A percentile compares a stretch with the other conserved stretches of the same genome.
phyloP scores from a whole-genome alignment of 345 rosid species.

The Anastatica hierochuntica region DNA sequence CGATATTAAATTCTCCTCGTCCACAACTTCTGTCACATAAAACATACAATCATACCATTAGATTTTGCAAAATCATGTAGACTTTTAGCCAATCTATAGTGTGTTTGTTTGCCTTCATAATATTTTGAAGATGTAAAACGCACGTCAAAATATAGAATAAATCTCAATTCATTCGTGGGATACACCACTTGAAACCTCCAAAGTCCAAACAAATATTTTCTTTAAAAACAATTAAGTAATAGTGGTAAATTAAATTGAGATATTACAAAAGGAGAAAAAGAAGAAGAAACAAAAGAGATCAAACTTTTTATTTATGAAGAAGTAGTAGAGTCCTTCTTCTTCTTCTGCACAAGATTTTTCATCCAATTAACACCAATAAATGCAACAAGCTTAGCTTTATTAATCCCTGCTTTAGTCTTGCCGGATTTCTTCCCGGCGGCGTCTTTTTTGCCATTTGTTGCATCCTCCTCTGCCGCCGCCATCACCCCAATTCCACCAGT shows the following conservation, averaged over 20 bases:
- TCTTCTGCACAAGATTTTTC: constrained; percentile 39
- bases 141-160: background rate
- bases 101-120: too few relatives aligned
- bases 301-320: background rate
- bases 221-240: background rate
- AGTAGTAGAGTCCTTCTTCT: constrained; percentile 30
- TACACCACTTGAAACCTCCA: constrained; percentile 5
- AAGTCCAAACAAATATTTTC: background rate
- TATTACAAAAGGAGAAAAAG: background rate
- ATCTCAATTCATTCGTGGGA: constrained; percentile 8
- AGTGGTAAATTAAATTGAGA: background rate
- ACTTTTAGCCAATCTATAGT: too few relatives aligned
- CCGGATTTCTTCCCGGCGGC: constrained; percentile 27
- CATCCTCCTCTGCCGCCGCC: constrained; percentile 33
- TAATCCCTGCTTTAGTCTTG: constrained; percentile 29
- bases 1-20: too few relatives aligned
- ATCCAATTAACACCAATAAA: constrained; percentile 51
- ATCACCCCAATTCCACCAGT: constrained; percentile 59
- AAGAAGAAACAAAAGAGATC: background rate
- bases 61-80: too few relatives aligned
- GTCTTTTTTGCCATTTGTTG: constrained; percentile 28
- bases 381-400: constrained; percentile 33
- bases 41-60: too few relatives aligned
- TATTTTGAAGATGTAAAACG: too few relatives aligned
- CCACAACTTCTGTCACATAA: too few relatives aligned